These are phyloP conservation scores for Aspergillus homomorphus DNA, from an alignment of 495 filamentous ascomycete species.

Conservation along the genomic window DNA sequence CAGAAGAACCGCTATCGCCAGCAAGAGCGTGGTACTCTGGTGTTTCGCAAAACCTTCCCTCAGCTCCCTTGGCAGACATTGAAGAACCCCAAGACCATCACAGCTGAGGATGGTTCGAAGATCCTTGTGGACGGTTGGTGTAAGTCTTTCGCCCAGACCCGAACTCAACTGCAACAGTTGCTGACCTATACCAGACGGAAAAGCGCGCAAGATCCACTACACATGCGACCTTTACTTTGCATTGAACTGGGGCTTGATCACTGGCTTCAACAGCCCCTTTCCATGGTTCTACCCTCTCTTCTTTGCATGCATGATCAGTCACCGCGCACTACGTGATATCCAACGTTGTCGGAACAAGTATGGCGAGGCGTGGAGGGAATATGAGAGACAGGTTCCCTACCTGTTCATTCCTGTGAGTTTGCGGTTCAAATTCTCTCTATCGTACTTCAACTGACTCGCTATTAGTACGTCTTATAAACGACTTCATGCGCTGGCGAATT, in stretches of 20 bases:
- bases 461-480: conserved; percentile 20
- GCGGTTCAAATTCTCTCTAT: neutral
- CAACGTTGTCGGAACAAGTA: conserved; percentile 82
- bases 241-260: conserved; percentile 61
- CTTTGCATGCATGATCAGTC: conserved; percentile 86
- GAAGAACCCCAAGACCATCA: conserved; percentile 83
- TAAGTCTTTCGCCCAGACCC: conserved; percentile 32
- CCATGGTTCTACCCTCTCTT: conserved; percentile 98
- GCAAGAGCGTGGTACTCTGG: conserved; percentile 69
- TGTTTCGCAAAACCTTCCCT: conserved; percentile 82
- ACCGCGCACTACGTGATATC: conserved; percentile 84
- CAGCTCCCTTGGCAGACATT: conserved; percentile 87
- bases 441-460: neutral
- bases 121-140: conserved; percentile 91
- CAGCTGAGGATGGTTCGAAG: conserved; percentile 70
- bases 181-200: conserved; percentile 51
- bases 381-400: conserved; percentile 83
- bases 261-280: conserved; percentile 74
- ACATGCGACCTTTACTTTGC: conserved; percentile 83
- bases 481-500: neutral
- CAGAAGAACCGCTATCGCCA: conserved; percentile 95
- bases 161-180: neutral
- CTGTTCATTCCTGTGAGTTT: conserved; percentile 90
- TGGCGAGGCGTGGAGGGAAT: conserved; percentile 88
- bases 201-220: conserved; percentile 94